A percentile compares a stretch with the other conserved stretches of the same genome.
phyloP scores from a whole-genome alignment of 371 early-diverging fungal species.

The Apophysomyces elegans region DNA sequence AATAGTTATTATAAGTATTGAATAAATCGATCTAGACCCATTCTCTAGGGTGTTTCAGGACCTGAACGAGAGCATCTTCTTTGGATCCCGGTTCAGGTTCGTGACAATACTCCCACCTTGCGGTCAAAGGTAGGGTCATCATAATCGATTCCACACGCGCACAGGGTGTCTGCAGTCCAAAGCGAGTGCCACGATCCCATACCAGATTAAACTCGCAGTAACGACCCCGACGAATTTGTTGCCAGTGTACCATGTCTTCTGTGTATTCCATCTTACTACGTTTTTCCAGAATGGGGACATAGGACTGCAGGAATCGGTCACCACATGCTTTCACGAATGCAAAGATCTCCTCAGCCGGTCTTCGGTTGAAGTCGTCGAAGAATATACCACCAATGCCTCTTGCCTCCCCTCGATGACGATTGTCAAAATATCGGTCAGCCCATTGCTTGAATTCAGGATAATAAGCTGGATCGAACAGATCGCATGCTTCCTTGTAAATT shows the following conservation, averaged over 20 bases:
- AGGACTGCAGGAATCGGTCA: constrained; percentile 73
- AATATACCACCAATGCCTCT: constrained; percentile 91
- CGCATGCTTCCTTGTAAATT: constrained; percentile 79
- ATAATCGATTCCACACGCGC: constrained; percentile 88
- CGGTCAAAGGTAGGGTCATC: constrained; percentile 84
- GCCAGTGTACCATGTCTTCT: constrained; percentile 77
- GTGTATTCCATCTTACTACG: constrained; percentile 72
- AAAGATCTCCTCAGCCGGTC: constrained; percentile 71
- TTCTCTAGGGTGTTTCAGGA: constrained; percentile 78
- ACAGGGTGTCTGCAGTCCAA: constrained; percentile 86
- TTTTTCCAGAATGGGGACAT: constrained; percentile 75
- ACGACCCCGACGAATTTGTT: constrained; percentile 84
- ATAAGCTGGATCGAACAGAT: constrained; percentile 68
- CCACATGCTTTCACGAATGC: constrained; percentile 73
- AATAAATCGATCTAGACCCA: constrained; percentile 61
- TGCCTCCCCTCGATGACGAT: constrained; percentile 76
- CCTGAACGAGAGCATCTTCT: constrained; percentile 78
- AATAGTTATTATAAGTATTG: not conserved
- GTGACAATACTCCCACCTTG: constrained; percentile 90
- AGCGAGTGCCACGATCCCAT: constrained; percentile 90
- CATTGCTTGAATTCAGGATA: constrained; percentile 82
- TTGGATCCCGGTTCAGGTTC: constrained; percentile 66
- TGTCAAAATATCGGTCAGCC: constrained; percentile 86
- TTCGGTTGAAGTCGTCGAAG: constrained; percentile 83
- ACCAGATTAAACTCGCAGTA: constrained; percentile 92